Base-by-base conservation (phyloP, 148 eudicot genomes). In the Chenopodium suecicum region DNA sequence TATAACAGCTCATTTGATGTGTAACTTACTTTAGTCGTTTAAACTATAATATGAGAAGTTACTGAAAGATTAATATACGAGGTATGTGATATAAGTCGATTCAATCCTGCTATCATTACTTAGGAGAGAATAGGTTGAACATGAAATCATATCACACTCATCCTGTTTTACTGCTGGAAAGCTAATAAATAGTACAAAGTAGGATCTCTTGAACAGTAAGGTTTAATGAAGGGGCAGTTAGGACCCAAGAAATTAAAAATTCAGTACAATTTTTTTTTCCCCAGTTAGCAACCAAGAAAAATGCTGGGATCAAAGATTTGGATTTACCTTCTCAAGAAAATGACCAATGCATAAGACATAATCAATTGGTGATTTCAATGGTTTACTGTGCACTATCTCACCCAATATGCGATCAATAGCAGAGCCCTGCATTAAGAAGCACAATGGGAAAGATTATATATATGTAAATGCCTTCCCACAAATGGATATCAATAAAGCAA, bases 311-410 rank as follows among this genome's bases (percentile, higher is more conserved):
- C 32, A 70, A 11, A 29, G 67, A 58, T 56, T 29, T 11, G 44
- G 68, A 20, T 1, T 63, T 82, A 94, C 99, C 98, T 96, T 96
- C 82, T 93, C 97, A 4, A 92, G 87, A 83, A 94, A 96, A 83
- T 96, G 99, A 50, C 99, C 99, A 29, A 96, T 37, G 85, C 97
- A 92, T 20, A 96, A 77, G 86, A 96, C 99, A 82, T 89, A 94
- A 85, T 96, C 98, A 76, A 96, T 96, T 32, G 99, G 99, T 37
- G 95, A 84, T 46, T 87, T 85, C 84, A 94, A 87, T 69, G 94
- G 91, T 88, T 92, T 94, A 83, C 97, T 96, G 73, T 92, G 98
- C 70, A 94, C 95, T 75, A 96, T 94, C 90, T 96, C 98, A 29
- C 98, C 98, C 71, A 96, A 50, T 32, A 96, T 96, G 56, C 98